Base-by-base conservation (phyloP, 2,329 filamentous ascomycete species). In the Sclerotinia borealis region DNA sequence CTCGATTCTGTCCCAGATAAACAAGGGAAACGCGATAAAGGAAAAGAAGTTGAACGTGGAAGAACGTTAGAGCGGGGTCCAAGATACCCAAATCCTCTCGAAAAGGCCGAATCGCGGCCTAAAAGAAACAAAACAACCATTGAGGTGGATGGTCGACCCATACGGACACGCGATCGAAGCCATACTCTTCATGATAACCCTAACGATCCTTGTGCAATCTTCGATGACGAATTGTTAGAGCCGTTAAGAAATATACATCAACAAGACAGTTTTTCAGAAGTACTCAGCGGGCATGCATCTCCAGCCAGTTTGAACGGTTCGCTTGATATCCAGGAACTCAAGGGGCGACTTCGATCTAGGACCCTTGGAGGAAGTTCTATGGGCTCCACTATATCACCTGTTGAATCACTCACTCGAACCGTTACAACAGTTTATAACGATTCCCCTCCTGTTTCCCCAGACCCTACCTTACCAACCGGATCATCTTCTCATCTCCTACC, bases 181-280 rank as follows among this genome's bases (percentile, higher is more conserved):
- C 70, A 65, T 56, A 72, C 70, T 4, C 68, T 71, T 43, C 69
- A 70, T 34, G 70, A 73, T 19, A 61, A 74, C 45, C 72, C 72
- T 9, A 63, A 54, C 3, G 70, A 72, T 65, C 67, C 66, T 17
- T 63, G 62, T 51, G 72, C 70, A 5, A 63, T 68, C 25, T 61
- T 74, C 3, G 73, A 74, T 29, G 72, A 74, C 50, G 58, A 67
- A 22, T 27, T 74, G 25, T 63, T 74, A 10, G 73, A 74, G 39
- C 72, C 73, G 27, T 70, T 69, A 29, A 69, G 69, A 39, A 64
- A 67, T 43, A 54, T 61, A n/a, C 60, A 60, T 25, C 55, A 70
- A 13, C 69, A 67, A 51, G 65, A 63, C 47, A 70, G 66, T 47
- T 63, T 74, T 1, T 71, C 68, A 0, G 70, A 72, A 47, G 63